A percentile compares a stretch with the other conserved stretches of the same genome.
Evolutionary conservation across 768 basidiomycete genomes (phyloP).

Genomic region (Kwoniella newhampshirensis): DNA sequence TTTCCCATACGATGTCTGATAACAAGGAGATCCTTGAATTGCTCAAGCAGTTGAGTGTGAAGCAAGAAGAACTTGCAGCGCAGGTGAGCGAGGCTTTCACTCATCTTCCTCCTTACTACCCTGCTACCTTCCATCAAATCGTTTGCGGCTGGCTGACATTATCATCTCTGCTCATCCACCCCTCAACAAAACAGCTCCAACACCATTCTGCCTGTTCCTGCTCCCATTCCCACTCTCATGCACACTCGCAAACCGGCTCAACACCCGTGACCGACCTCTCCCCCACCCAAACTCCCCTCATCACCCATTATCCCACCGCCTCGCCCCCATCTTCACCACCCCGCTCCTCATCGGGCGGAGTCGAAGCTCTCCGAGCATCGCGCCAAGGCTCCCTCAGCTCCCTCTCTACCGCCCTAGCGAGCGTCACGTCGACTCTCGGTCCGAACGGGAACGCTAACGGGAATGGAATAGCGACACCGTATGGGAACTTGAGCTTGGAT

Average conservation of each 20-base stretch:
- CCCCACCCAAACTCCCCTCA: slow-evolving; percentile 9
- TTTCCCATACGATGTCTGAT: slow-evolving; percentile 19
- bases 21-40: slow-evolving; percentile 26
- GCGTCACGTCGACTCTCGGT: not conserved
- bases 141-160: too few relatives aligned
- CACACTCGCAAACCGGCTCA: slow-evolving; percentile 10
- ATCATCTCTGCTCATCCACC: not conserved
- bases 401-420: too few relatives aligned
- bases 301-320: slow-evolving; percentile 23
- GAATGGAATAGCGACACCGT: slow-evolving; percentile 28
- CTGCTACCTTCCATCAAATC: too few relatives aligned
- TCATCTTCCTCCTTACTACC: not conserved
- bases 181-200: not conserved
- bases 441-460: slow-evolving; percentile 1
- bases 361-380: slow-evolving; percentile 24
- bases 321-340: not conserved
- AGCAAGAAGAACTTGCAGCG: slow-evolving; percentile 29
- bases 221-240: slow-evolving; percentile 6
- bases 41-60: slow-evolving; percentile 29
- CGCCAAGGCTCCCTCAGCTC: not conserved
- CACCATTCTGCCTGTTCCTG: not conserved
- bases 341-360: slow-evolving; percentile 15
- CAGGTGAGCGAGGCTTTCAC: slow-evolving; percentile 17
- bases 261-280: slow-evolving; percentile 17
- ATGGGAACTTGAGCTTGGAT: slow-evolving; percentile 33